These are phyloP conservation scores for Globisporangium heterothallicum DNA, from an alignment of 352 stramenopile genomes.

Conservation along the genomic window DNA sequence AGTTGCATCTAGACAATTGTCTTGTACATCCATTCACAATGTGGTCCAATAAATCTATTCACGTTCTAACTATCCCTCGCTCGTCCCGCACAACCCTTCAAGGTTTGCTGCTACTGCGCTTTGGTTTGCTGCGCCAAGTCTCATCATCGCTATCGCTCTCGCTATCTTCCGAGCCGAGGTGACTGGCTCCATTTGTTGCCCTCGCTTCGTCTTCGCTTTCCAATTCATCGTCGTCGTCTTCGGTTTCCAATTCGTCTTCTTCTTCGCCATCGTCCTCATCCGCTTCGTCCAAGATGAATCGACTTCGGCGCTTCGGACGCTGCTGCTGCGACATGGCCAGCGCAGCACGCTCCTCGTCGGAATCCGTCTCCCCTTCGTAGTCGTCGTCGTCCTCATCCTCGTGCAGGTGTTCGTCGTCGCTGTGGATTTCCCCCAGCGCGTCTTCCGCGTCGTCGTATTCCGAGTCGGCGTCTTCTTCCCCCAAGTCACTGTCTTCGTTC, in stretches of 20 bases:
- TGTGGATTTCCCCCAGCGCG: slow-evolving; percentile 20
- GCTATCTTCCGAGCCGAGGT: slow-evolving; percentile 3
- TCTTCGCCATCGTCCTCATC: slow-evolving; percentile 45
- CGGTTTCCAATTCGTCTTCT: slow-evolving; percentile 13
- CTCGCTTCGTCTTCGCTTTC: slow-evolving; percentile 4
- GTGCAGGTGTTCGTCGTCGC: slow-evolving; percentile 23
- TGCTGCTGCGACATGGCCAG: slow-evolving; percentile 12
- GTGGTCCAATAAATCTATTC: not conserved
- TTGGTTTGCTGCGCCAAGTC: slow-evolving; percentile 17
- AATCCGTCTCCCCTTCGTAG: slow-evolving; percentile 65
- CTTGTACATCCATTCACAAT: not conserved
- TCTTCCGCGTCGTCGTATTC: slow-evolving; percentile 24
- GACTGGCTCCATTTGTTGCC: not conserved
- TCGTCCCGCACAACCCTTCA: not conserved
- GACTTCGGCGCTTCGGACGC: slow-evolving; percentile 26
- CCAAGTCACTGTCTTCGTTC: slow-evolving; percentile 64
- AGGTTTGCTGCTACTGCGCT: not conserved
- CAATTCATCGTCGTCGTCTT: slow-evolving; percentile 20
- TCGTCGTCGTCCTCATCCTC: slow-evolving; percentile 24
- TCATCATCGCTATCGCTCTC: slow-evolving; percentile 13
- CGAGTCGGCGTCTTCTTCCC: slow-evolving; percentile 39
- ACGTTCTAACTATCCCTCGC: slow-evolving; percentile 2
- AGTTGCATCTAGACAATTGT: not conserved
- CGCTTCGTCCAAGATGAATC: slow-evolving; percentile 78
- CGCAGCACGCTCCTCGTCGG: slow-evolving; percentile 49